Evolutionary conservation across 2,329 filamentous ascomycete species (phyloP), one percentile per base, ranked within the genome.

Genomic region (Arachnomyces sp.): DNA sequence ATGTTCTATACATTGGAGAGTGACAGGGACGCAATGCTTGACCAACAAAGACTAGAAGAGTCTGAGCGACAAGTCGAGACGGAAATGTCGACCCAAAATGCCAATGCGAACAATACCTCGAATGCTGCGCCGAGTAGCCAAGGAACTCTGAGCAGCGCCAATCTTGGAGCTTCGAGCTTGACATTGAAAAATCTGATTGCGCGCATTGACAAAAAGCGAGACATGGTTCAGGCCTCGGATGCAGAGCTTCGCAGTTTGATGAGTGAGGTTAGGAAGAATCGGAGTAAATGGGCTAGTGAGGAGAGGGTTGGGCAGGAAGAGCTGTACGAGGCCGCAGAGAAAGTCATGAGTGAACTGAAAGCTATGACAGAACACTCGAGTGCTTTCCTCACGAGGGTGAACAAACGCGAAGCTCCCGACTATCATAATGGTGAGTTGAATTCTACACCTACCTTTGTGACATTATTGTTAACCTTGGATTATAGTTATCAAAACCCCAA

Each of bases 281-380:
- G 92, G 54, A 96, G 90, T 64, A 98, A 98, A 66, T 98, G 92
- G 92, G 90, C 92, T 3, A 96, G 84, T 60, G 92, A 96, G 63
- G 92, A 98, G 53, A 92, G 93, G 51, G 83, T 98, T 46, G 90
- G 92, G 44, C 92, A 98, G 64, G 92, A 98, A 63, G 92, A 98
- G 64, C 73, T 98, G 4, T 98, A 98, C 59, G 92, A 98, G 67
- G 87, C 92, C 8, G 74, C 92, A 11, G 92, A 98, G 61, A 96
- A 96, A 67, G 92, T 98, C 38, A 73, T 98, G 55, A 94, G 89
- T 56, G 90, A 96, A 61, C 78, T 98, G 41, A 96, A 96, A 64
- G 92, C 92, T 28, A 89, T 93, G 68, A 94, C 88, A 2, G 92
- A 98, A 62, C 93, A 95, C 63, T 95, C 92, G 1, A 87, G 86